Evolutionary conservation across 257 asterid genomes (phyloP), one percentile per base, ranked within the genome.

Genomic region (Thymus quinquecostatus): DNA sequence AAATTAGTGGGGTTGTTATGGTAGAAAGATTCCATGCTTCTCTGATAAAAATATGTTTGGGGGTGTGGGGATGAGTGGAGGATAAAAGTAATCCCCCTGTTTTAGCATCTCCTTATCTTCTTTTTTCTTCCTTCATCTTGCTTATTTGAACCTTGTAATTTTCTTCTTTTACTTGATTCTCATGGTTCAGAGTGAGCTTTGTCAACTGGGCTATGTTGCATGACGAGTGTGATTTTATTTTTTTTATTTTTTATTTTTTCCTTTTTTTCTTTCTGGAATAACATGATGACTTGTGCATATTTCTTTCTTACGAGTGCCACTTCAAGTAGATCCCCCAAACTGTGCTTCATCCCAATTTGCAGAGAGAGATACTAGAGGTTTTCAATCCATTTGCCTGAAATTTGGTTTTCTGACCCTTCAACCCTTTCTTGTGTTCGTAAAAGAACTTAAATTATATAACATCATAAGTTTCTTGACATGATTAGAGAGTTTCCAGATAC

Each of bases 401-500:
- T 57, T 64, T 58, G 43, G 48, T 47, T 74, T 70, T 21, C 21
- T 21, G 48, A 41, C 43, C 27, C 49, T 34, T 50, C 51, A 68
- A 34, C 13, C 54, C 49, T 47, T 71, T 60, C 41, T 70, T 49
- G 60, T 14, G 61, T 7, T 13, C 12, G 43, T 44, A 8, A 11
- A 57, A 57, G 62, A 36, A 43, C 8, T 29, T 47, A 21, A 11
- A 55, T 44, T 21, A 55, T 68, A 34, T 63, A 44, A 40, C 10
- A 8, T 59, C 64, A 50, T 69, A 14, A 12, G 12, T 55, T 61
- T 75, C n/a, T 34, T 56, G 32, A 58, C 61, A 64, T 55, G 64
- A 48, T 44, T 75, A 40, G 60, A 64, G n/a, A 60, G 21, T 57
- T 69, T 49, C 70, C 64, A 6, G 45, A 30, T 38, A 66, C 68